Evolutionary conservation across 495 filamentous ascomycete genomes (phyloP), one percentile per base, ranked within the genome.

Genomic region (Pyronema omphalodes): DNA sequence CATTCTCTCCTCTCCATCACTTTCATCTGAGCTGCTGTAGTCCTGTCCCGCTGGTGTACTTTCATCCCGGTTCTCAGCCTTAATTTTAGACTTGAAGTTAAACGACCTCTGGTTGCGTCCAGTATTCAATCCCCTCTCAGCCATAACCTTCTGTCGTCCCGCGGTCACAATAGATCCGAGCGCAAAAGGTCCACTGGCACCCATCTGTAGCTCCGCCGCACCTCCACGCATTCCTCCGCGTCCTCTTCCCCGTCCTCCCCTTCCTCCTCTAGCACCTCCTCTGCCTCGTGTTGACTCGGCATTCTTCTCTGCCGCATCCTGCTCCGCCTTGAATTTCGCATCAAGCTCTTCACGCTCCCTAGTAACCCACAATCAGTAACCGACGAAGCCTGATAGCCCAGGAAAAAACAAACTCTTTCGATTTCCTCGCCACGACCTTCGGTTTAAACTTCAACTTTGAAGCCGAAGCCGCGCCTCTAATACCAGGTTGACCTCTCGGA

Each of bases 331-430:
- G 15, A 63, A 63, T 44, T 57, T 63, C n/a, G 58, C 55, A 8
- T 63, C 55, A n/a, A 64, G 57, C 1, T 40, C 51, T 36, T 62
- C 57, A 54, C 62, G 58, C 52, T 64, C 62, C 14, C 62, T 63
- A 18, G 3, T 19, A 48, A 8, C 9, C 37, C 49, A 39, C 59
- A 11, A 12, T 7, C 12, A 37, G 52, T 33, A 52, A 55, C 15
- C 14, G 51, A 5, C 33, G 33, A 36, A 36, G 36, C 34, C n/a
- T 48, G 15, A 18, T 8, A 9, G 7, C 6, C 12, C 9, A n/a
- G 14, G 14, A 23, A 14, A 14, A 9, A n/a, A 47, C 62, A 52
- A 37, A 63, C 57, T 64, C 60, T 52, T 60, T 57, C n/a, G 57
- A 51, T 47, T 53, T 55, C 44, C 60, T 17, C 18, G 47, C 39